Evolutionary conservation across 2,329 filamentous ascomycete genomes (phyloP).

Genomic region (Emericellopsis cladophorae): DNA sequence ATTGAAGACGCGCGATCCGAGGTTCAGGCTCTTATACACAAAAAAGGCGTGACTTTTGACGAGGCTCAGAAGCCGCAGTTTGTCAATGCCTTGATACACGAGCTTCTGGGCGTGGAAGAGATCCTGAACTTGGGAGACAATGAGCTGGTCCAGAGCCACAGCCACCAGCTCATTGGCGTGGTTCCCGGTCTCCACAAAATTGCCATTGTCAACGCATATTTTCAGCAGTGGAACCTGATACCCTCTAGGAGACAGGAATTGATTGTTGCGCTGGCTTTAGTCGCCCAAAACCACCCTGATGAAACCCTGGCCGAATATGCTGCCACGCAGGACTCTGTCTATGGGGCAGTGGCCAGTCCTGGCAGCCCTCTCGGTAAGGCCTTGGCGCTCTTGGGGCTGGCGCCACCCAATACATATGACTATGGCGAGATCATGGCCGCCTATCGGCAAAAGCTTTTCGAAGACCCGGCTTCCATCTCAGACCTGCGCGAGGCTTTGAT

Average conservation of each 20-base stretch:
- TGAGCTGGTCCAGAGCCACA: conserved; percentile 15
- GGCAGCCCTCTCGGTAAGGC: conserved; percentile 16
- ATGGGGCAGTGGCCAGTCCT: conserved; percentile 15
- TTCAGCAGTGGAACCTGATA: conserved; percentile 23
- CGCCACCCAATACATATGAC: conserved; percentile 20
- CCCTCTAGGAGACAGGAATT: conserved; percentile 15
- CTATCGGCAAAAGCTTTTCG: conserved; percentile 18
- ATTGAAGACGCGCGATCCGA: conserved; percentile 36
- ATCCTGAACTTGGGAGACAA: conserved; percentile 12
- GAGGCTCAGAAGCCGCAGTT: conserved; percentile 11
- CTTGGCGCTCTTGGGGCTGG: conserved; percentile 18
- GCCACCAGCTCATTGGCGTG: conserved; percentile 23
- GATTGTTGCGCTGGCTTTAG: conserved; percentile 17
- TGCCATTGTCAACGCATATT: conserved; percentile 22
- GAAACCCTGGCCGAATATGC: conserved; percentile 22
- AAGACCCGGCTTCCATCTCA: conserved; percentile 16
- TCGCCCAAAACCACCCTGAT: conserved; percentile 21
- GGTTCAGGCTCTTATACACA: conserved; percentile 28
- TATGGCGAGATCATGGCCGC: conserved; percentile 19
- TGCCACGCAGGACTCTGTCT: conserved; percentile 23
- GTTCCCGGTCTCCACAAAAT: conserved; percentile 21
- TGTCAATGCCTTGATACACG: conserved; percentile 17
- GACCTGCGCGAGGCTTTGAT: no score
- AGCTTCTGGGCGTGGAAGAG: conserved; percentile 16
- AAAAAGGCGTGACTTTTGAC: conserved; percentile 8